Conservation (phyloP, 306 rosid species). For the Dicorynia guianensis region DNA sequence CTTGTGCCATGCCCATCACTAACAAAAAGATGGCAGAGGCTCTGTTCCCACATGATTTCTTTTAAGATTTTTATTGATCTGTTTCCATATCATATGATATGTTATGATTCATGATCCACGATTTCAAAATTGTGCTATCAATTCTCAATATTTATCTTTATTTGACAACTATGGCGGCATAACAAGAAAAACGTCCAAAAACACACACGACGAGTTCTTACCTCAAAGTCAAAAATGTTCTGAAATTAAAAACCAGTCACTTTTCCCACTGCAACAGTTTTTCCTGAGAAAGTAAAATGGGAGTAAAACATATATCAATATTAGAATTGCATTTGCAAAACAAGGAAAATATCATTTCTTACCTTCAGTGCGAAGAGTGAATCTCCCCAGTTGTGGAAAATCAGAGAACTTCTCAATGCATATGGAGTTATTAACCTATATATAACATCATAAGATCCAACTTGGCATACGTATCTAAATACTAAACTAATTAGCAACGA, state of each 20-base stretch:
- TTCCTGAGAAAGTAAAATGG: slow-evolving; percentile 55
- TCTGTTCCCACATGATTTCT: no score
- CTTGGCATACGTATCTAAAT: background rate
- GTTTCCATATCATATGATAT: no score
- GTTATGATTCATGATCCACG: no score
- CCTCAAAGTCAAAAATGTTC: slow-evolving; percentile 80
- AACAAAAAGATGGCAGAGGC: no score
- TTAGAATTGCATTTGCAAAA: slow-evolving; percentile 18
- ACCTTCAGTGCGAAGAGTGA: slow-evolving; percentile 99
- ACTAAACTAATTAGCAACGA: background rate
- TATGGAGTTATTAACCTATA: slow-evolving; percentile 72
- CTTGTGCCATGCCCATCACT: no score
- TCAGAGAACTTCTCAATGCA: slow-evolving; percentile 84
- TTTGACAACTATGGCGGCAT: background rate
- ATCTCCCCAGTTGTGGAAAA: slow-evolving; percentile 93
- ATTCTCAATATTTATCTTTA: no score
- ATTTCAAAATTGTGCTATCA: no score
- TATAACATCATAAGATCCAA: slow-evolving; percentile 31
- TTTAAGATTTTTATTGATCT: no score
- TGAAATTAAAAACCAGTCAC: slow-evolving; percentile 66
- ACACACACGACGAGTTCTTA: slow-evolving; percentile 40
- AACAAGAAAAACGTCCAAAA: slow-evolving; percentile 25
- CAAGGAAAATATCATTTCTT: slow-evolving; percentile 10
- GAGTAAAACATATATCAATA: slow-evolving; percentile 16
- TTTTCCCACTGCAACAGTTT: slow-evolving; percentile 94